Evolutionary conservation across 1,139 yeast species (phyloP).

Genomic region (Saccharomycopsis hybrid): DNA sequence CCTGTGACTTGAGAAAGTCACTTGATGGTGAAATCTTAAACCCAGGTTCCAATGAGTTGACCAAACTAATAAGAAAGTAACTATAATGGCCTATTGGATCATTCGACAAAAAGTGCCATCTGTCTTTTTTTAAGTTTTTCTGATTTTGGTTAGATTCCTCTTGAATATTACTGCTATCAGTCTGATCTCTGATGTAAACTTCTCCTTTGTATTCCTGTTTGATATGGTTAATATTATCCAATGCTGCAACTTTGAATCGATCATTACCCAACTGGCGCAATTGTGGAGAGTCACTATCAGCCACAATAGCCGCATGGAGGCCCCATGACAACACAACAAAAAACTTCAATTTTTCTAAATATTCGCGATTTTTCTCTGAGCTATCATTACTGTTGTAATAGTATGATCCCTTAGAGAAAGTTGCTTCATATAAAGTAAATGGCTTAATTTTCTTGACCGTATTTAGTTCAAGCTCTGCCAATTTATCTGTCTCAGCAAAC

Average conservation of each 20-base stretch:
- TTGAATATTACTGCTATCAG: not conserved
- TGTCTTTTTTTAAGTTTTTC: not conserved
- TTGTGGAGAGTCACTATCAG: conserved; percentile 17
- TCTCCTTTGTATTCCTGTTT: conserved; percentile 17
- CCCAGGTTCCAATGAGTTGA: conserved; percentile 17
- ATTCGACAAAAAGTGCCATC: not conserved
- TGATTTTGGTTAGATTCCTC: not conserved
- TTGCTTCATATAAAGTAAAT: conserved; percentile 13
- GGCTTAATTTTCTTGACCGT: not conserved
- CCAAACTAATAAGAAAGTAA: conserved; percentile 16
- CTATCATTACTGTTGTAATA: conserved; percentile 1
- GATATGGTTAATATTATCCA: conserved; percentile 11
- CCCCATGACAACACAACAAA: conserved; percentile 22
- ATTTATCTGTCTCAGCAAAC: not conserved
- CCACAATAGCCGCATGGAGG: conserved; percentile 20
- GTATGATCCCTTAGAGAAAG: conserved; percentile 12
- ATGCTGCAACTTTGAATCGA: conserved; percentile 19
- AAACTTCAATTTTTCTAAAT: not conserved
- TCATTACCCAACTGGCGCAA: conserved; percentile 18
- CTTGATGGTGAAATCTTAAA: conserved; percentile 19
- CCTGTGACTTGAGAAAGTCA: conserved; percentile 2
- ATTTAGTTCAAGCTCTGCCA: no score
- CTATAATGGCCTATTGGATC: conserved; percentile 1
- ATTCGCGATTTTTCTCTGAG: not conserved
- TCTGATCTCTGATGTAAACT: not conserved